Evolutionary conservation across 805 yeast genomes (phyloP).

Genomic region (Ogataea sp.): DNA sequence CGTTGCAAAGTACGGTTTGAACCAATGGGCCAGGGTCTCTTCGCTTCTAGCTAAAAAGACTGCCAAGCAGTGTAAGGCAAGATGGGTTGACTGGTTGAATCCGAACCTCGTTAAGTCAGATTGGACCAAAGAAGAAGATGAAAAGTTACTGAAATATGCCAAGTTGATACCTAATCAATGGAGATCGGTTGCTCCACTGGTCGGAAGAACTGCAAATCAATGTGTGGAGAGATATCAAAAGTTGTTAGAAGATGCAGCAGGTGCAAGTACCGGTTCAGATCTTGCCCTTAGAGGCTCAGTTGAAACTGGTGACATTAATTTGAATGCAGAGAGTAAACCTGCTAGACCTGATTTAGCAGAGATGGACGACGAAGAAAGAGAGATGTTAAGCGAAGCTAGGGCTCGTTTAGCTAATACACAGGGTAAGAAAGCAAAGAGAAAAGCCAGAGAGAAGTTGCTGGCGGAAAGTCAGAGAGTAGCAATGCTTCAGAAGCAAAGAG

Average conservation of each 20-base stretch:
- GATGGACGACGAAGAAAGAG: slow-evolving; percentile 80
- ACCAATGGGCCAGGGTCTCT: slow-evolving; percentile 92
- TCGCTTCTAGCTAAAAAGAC: slow-evolving; percentile 78
- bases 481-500: slow-evolving; percentile 69
- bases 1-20: slow-evolving; percentile 84
- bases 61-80: slow-evolving; percentile 84
- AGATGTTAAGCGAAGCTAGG: slow-evolving; percentile 90
- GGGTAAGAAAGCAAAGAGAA: slow-evolving; percentile 90
- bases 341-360: slow-evolving; percentile 77
- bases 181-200: slow-evolving; percentile 77
- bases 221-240: slow-evolving; percentile 81
- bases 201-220: slow-evolving; percentile 81
- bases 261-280: slow-evolving; percentile 5
- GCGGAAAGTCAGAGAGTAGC: slow-evolving; percentile 75
- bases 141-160: slow-evolving; percentile 55
- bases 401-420: slow-evolving; percentile 88
- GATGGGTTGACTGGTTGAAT: slow-evolving; percentile 87
- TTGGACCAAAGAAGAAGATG: slow-evolving; percentile 78
- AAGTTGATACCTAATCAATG: slow-evolving; percentile 84
- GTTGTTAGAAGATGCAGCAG: slow-evolving; percentile 42
- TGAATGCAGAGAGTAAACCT: slow-evolving; percentile 68
- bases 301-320: slow-evolving; percentile 30
- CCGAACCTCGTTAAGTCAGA: slow-evolving; percentile 57
- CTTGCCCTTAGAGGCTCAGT: slow-evolving; percentile 30
- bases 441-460: slow-evolving; percentile 75